Conservation (phyloP, 2,329 filamentous ascomycete species). For the Xylaria sp. region DNA sequence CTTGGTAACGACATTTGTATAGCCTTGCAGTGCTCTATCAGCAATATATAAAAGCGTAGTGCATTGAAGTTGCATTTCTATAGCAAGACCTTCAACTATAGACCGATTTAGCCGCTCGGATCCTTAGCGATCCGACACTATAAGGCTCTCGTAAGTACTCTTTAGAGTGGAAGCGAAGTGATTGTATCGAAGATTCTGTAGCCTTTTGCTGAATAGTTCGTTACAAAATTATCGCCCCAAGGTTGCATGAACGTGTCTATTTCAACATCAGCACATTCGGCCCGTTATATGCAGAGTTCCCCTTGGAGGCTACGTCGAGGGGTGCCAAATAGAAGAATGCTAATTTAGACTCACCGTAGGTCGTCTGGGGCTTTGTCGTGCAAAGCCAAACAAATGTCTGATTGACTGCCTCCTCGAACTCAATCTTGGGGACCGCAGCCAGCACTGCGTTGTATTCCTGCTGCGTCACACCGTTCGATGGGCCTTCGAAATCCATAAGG, state of each 20-base stretch:
- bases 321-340: neutral
- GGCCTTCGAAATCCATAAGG: conserved; percentile 54
- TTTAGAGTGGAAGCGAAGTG: neutral
- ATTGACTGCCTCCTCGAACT: conserved; percentile 51
- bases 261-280: conserved; percentile 3
- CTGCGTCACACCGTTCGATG: conserved; percentile 47
- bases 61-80: too few species aligned
- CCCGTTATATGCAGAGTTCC: neutral
- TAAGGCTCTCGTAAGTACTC: too few species aligned
- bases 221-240: conserved; percentile 30
- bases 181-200: conserved; percentile 25
- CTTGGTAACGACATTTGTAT: too few species aligned
- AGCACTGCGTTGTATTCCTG: conserved; percentile 51
- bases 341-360: conserved; percentile 45
- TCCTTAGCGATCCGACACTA: too few species aligned
- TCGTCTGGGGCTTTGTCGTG: conserved; percentile 54
- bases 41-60: too few species aligned
- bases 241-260: conserved; percentile 33
- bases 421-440: conserved; percentile 51
- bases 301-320: neutral
- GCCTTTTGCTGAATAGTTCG: conserved; percentile 22
- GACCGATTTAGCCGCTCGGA: too few species aligned
- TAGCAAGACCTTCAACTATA: too few species aligned
- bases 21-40: too few species aligned
- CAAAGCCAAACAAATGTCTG: conserved; percentile 55